Conservation (phyloP, 352 stramenopile genomes). For the Porosira glacialis region DNA sequence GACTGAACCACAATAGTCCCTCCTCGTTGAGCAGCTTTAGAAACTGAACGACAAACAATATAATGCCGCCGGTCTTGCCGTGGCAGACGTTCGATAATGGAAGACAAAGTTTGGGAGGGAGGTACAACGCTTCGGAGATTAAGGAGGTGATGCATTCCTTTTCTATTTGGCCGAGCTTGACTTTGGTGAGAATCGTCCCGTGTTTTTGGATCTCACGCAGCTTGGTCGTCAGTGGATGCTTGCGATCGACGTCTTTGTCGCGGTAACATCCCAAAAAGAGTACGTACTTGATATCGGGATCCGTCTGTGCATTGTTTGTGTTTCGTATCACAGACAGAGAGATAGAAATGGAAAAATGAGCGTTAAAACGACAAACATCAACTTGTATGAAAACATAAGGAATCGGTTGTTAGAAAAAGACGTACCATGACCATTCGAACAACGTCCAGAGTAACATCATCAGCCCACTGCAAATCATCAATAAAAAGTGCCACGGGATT, state of each 20-base stretch:
- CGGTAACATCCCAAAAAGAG: slow-evolving; percentile 39
- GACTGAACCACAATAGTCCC: slow-evolving; percentile 33
- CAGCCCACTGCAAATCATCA: slow-evolving; percentile 42
- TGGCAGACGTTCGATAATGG: slow-evolving; percentile 30
- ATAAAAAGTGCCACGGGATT: background rate
- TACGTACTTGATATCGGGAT: background rate
- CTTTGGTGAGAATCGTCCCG: slow-evolving; percentile 13
- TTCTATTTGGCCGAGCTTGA: slow-evolving; percentile 28
- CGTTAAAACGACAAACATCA: no score
- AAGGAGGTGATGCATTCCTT: slow-evolving; percentile 31
- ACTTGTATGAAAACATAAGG: no score
- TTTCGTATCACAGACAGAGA: no score
- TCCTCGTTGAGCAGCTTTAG: slow-evolving; percentile 41
- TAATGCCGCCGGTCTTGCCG: slow-evolving; percentile 34
- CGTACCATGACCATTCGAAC: slow-evolving; percentile 41
- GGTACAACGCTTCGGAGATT: slow-evolving; percentile 24
- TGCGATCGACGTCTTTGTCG: slow-evolving; percentile 16
- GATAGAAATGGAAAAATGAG: no score
- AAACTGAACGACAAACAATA: slow-evolving; percentile 38
- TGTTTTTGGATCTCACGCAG: slow-evolving; percentile 26
- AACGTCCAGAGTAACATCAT: slow-evolving; percentile 28
- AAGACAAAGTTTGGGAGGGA: slow-evolving; percentile 24
- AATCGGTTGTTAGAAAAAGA: no score
- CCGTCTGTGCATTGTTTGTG: no score
- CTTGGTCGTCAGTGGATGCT: slow-evolving; percentile 22